Conservation (phyloP, 1,284 basidiomycete genomes). For the Somion occarium region DNA sequence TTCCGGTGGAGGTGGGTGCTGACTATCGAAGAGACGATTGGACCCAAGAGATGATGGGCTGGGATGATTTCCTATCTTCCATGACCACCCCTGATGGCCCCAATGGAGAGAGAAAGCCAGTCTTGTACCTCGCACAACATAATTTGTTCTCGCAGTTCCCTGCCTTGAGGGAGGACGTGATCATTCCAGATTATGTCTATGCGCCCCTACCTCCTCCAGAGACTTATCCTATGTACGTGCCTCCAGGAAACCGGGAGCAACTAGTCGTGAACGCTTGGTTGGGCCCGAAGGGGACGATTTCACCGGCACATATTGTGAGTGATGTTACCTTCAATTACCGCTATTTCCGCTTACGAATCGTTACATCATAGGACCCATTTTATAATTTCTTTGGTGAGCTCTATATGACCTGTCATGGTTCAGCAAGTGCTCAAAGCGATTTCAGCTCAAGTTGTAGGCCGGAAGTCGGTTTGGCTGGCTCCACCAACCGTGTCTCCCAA, state of each 20-base stretch:
- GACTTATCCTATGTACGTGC: conserved; percentile 49
- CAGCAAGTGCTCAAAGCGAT: neutral
- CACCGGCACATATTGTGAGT: conserved; percentile 90
- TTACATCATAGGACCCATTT: conserved; percentile 73
- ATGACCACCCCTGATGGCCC: conserved; percentile 27
- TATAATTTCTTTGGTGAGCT: conserved; percentile 82
- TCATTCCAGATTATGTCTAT: conserved; percentile 86
- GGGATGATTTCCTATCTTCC: conserved; percentile 70
- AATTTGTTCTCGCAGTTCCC: conserved; percentile 86
- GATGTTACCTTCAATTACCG: conserved; percentile 7
- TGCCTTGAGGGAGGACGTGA: conserved; percentile 65
- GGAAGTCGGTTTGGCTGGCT: conserved; percentile 91
- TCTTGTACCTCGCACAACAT: conserved; percentile 91
- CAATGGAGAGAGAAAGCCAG: conserved; percentile 18
- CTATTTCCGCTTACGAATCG: neutral
- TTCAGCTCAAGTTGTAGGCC: conserved; percentile 82
- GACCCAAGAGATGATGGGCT: conserved; percentile 78
- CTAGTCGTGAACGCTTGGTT: conserved; percentile 86
- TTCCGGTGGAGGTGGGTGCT: conserved; percentile 87
- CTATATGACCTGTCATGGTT: conserved; percentile 7
- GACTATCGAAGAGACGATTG: conserved; percentile 83
- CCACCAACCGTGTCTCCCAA: conserved; percentile 52
- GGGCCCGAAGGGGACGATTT: conserved; percentile 72
- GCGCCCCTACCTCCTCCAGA: conserved; percentile 47
- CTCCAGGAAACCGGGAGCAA: conserved; percentile 66